A percentile compares a stretch with the other conserved stretches of the same genome.
phyloP scores from a whole-genome alignment of 441 rosid species.

The Arabidopsis hybrid region DNA sequence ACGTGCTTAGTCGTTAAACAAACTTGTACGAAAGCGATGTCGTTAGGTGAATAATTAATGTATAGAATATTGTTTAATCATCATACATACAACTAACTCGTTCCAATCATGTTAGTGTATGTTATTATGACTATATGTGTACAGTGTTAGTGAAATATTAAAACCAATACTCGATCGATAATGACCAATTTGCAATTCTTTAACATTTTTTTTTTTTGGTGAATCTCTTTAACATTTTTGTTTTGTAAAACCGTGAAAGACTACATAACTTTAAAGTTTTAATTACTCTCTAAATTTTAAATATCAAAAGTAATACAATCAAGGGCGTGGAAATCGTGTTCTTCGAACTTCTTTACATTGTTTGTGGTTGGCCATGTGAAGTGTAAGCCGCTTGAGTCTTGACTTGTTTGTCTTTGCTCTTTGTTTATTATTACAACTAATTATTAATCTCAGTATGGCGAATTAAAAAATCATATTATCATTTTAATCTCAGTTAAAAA shows the following conservation, averaged over 20 bases:
- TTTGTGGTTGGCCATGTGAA: conserved; percentile 28
- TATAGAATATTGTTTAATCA: conserved; percentile 6
- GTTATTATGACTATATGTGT: not conserved
- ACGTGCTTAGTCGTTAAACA: not conserved
- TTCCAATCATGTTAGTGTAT: conserved; percentile 10
- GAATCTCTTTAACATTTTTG: not conserved
- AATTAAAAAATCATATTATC: not conserved
- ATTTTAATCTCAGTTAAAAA: too few relatives aligned
- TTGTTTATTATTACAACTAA: conserved; percentile 23
- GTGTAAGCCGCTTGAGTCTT: not conserved
- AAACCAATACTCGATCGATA: not conserved
- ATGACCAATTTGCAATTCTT: conserved; percentile 1
- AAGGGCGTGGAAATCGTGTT: conserved; percentile 23
- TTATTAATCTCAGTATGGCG: conserved; percentile 1
- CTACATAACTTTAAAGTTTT: not conserved
- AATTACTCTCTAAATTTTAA: not conserved
- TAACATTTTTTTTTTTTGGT: too few relatives aligned
- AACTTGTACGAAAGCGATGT: conserved; percentile 16
- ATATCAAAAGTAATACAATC: not conserved
- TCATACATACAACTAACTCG: conserved; percentile 26
- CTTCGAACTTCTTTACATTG: not conserved
- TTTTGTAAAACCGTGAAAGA: not conserved
- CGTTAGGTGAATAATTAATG: not conserved
- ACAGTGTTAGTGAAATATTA: not conserved
- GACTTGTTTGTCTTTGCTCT: not conserved